Evolutionary conservation across 202 grass and related monocot genomes (phyloP).

Genomic region (Schoenoplectus triqueter): DNA sequence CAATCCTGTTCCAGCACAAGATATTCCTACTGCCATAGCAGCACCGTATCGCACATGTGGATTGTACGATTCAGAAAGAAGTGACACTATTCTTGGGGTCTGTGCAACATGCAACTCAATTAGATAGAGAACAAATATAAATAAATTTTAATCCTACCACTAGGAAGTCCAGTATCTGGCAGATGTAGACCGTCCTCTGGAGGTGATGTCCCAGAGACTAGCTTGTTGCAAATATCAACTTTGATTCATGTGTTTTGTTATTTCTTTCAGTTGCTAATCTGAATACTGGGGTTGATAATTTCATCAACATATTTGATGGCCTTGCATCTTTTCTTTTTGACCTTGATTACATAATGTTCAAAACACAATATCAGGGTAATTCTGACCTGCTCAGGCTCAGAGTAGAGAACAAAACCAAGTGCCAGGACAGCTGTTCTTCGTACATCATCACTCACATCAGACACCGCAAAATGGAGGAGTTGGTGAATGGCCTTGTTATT

Average conservation of each 20-base stretch:
- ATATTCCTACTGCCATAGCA: constrained; percentile 98
- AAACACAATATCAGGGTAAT: constrained; percentile 13
- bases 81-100: constrained; percentile 98
- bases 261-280: constrained; percentile 17
- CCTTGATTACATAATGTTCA: constrained; percentile 21
- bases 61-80: constrained; percentile 98
- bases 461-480: constrained; percentile 96
- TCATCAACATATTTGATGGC: not conserved
- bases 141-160: not conserved
- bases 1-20: constrained; percentile 88
- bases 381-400: constrained; percentile 88
- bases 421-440: constrained; percentile 95
- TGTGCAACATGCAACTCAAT: constrained; percentile 39
- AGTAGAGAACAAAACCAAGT: constrained; percentile 98
- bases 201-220: not conserved
- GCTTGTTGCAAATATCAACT: not conserved
- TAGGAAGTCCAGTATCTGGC: constrained; percentile 19
- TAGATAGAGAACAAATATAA: constrained; percentile 19
- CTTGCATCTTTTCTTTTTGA: not conserved
- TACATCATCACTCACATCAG: constrained; percentile 99
- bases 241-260: not conserved
- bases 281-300: not conserved
- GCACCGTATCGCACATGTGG: constrained; percentile 99
- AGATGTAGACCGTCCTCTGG: not conserved
- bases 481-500: constrained; percentile 99